Percentiles rank a stretch among this genome's conserved stretches.
Conservation (phyloP, 2,329 filamentous ascomycete genomes). For the Paecilomyces variotii region DNA sequence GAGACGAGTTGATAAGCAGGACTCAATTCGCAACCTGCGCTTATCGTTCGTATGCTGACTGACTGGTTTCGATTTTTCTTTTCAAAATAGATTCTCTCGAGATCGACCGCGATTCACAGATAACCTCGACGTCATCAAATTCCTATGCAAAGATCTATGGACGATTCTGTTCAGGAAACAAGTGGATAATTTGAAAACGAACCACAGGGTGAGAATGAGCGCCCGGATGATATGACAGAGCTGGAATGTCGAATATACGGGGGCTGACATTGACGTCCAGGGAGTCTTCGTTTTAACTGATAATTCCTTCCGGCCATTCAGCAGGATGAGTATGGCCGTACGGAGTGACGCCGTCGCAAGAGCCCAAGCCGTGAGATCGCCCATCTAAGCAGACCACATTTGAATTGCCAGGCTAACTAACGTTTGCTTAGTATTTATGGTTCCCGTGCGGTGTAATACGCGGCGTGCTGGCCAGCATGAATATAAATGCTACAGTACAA, state of each 20-base stretch:
- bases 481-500: conserved; percentile 83
- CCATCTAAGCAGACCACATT: not conserved
- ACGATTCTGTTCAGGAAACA: conserved; percentile 90
- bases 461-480: conserved; percentile 84
- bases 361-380: conserved; percentile 62
- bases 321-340: conserved; percentile 77
- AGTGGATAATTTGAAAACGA: conserved; percentile 97
- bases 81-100: conserved; percentile 29
- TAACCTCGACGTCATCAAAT: conserved; percentile 93
- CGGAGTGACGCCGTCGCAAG: conserved; percentile 63
- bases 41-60: not conserved
- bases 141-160: conserved; percentile 98
- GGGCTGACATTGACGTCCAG: conserved; percentile 30
- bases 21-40: not conserved
- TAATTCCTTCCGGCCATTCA: conserved; percentile 79
- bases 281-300: conserved; percentile 96
- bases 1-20: not conserved
- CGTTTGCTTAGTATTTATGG: conserved; percentile 65
- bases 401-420: not conserved
- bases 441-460: conserved; percentile 91
- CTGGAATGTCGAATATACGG: not conserved
- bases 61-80: not conserved
- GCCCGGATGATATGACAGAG: not conserved
- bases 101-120: conserved; percentile 84
- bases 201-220: conserved; percentile 62